Conservation (phyloP, 1,284 basidiomycete species). For the Trametes pubescens region DNA sequence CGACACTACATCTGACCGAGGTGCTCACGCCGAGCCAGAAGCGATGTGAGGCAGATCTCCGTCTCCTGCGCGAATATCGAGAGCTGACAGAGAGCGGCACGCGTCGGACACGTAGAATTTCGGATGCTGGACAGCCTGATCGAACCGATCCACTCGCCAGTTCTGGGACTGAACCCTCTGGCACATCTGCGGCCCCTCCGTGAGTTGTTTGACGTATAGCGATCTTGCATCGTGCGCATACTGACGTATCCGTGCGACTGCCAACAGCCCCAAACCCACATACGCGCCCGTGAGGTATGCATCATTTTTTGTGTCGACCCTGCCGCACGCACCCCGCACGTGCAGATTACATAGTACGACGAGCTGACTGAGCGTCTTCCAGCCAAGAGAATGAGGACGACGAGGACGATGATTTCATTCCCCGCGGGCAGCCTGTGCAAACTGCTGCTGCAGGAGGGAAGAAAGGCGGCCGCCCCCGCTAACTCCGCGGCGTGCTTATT, state of each 20-base stretch:
- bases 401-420: slow-evolving; percentile 25
- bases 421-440: slow-evolving; percentile 18
- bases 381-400: slow-evolving; percentile 11
- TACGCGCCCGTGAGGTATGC: not conserved
- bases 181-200: not conserved
- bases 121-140: not conserved
- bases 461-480: slow-evolving; percentile 25
- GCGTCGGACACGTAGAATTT: not conserved
- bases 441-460: slow-evolving; percentile 18
- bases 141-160: not conserved
- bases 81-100: not conserved
- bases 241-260: not conserved
- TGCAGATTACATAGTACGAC: not conserved
- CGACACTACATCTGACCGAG: not conserved
- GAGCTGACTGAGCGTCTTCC: not conserved
- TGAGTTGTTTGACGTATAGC: not conserved
- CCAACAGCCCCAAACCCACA: not conserved
- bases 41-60: slow-evolving; percentile 8
- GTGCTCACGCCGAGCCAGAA: slow-evolving; percentile 8
- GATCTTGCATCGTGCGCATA: not conserved
- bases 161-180: not conserved
- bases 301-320: not conserved
- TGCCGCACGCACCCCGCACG: not conserved
- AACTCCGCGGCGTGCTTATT: not conserved
- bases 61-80: not conserved